Evolutionary conservation across 345 rosid species (phyloP).

Genomic region (Streptanthus diversifolius): DNA sequence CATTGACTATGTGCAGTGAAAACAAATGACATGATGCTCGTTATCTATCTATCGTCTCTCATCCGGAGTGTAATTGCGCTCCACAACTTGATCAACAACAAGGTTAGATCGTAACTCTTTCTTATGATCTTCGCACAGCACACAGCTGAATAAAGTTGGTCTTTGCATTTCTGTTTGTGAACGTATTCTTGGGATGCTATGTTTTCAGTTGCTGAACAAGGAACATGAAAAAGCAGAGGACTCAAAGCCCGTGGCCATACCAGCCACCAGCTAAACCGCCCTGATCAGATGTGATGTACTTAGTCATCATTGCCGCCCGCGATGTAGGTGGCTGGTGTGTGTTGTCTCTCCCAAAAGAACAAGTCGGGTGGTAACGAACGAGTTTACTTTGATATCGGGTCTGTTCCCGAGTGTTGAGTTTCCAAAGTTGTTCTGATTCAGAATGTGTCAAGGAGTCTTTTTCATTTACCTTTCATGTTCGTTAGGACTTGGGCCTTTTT

Average conservation of each 20-base stretch:
- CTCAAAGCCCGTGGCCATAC: constrained; percentile 56
- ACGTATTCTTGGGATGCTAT: background rate
- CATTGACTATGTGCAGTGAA: constrained; percentile 51
- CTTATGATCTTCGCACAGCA: background rate
- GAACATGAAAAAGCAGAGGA: constrained; percentile 91
- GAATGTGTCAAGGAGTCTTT: constrained; percentile 5
- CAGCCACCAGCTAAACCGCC: constrained; percentile 30
- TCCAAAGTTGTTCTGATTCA: constrained; percentile 15
- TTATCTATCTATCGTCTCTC: constrained; percentile 74
- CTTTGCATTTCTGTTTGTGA: background rate
- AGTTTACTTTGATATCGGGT: constrained; percentile 4
- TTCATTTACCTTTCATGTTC: background rate
- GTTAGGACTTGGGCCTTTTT: constrained; percentile 10
- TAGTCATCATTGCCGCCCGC: constrained; percentile 16
- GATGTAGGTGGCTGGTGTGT: constrained; percentile 12
- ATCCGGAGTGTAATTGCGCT: constrained; percentile 83
- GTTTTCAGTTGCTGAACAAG: constrained; percentile 71
- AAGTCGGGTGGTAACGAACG: background rate
- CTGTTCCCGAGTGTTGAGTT: background rate
- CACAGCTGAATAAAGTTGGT: background rate
- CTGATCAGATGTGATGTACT: background rate
- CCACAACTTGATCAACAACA: constrained; percentile 92
- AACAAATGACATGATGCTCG: constrained; percentile 92
- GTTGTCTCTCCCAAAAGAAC: constrained; percentile 2
- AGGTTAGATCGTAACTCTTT: constrained; percentile 44